Percentiles rank a stretch among this genome's conserved stretches.
Evolutionary conservation across 192 early-diverging fungal species (phyloP).

Genomic region (Pilobolus umbonatus): DNA sequence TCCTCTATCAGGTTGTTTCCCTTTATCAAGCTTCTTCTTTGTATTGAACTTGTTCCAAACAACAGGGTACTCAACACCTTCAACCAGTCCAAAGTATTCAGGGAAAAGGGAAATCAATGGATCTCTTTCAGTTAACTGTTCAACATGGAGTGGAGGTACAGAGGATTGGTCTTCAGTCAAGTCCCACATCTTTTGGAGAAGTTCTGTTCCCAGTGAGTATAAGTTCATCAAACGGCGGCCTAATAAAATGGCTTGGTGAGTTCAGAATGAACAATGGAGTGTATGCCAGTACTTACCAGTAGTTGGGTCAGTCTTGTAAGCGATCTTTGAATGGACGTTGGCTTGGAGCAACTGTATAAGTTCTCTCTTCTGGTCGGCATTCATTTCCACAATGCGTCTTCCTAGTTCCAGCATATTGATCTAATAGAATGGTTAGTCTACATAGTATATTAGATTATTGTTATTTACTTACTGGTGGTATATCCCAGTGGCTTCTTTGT

Average conservation of each 20-base stretch:
- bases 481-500: too few relatives aligned
- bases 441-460: too few relatives aligned
- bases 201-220: slow-evolving; percentile 23
- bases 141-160: too few relatives aligned
- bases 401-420: neutral
- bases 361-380: neutral
- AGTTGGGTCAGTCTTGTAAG: neutral
- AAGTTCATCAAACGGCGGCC: slow-evolving; percentile 15
- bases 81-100: too few relatives aligned
- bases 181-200: slow-evolving; percentile 20
- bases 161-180: slow-evolving; percentile 6
- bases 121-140: too few relatives aligned
- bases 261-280: neutral
- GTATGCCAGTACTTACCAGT: neutral
- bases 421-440: neutral
- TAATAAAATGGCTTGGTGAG: neutral
- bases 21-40: too few relatives aligned
- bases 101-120: too few relatives aligned
- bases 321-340: neutral
- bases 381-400: neutral
- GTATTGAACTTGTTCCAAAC: too few relatives aligned
- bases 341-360: neutral
- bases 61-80: too few relatives aligned
- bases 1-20: too few relatives aligned
- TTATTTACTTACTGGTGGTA: too few relatives aligned